phyloP scores from a whole-genome alignment of 1,139 yeast species.

The Arxiozyma heterogenica region DNA sequence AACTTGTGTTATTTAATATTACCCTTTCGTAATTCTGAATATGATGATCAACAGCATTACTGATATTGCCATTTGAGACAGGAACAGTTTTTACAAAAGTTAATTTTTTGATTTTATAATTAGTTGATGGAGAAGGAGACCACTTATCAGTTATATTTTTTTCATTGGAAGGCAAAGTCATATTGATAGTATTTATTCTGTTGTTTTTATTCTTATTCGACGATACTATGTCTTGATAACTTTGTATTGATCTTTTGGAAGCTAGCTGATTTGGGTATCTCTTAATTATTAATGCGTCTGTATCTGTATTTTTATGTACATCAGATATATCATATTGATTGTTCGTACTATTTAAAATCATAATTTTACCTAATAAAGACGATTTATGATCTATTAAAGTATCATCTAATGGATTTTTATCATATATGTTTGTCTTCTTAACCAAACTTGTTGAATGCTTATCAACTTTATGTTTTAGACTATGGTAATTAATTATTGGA shows the following conservation, averaged over 20 bases:
- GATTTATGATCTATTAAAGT: neutral
- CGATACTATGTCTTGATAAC: neutral
- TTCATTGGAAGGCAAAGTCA: neutral
- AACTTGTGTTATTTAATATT: neutral
- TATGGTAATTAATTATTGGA: neutral
- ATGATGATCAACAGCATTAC: neutral
- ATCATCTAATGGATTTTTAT: neutral
- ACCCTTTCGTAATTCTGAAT: neutral
- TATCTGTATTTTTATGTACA: neutral
- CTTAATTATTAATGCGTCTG: constrained; percentile 8
- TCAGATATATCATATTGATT: neutral
- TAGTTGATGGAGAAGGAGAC: neutral
- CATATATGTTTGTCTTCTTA: neutral
- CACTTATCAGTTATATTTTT: constrained; percentile 1
- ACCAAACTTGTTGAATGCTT: neutral
- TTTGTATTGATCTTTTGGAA: constrained; percentile 1
- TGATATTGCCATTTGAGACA: neutral
- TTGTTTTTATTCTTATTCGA: neutral
- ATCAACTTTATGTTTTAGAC: neutral
- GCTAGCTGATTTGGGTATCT: constrained; percentile 12
- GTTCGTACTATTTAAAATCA: neutral
- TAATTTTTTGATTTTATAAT: constrained; percentile 8
- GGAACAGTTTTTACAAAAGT: constrained; percentile 10
- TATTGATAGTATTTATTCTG: neutral
- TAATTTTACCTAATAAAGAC: neutral